phyloP scores from a whole-genome alignment of 1,139 yeast genomes.

The Kodamaea ohmeri region DNA sequence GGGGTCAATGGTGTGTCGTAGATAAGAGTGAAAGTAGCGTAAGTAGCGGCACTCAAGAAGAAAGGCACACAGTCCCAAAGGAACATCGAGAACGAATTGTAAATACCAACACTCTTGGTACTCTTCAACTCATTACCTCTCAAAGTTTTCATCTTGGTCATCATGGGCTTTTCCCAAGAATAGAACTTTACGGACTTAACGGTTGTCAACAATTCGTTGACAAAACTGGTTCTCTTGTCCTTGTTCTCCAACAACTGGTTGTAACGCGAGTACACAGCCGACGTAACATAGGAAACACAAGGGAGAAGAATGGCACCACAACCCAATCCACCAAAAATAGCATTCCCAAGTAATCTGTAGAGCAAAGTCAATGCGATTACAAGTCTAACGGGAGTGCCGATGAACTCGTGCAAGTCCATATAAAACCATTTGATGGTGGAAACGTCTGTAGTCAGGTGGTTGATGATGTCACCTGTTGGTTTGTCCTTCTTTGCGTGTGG shows the following conservation, averaged over 20 bases:
- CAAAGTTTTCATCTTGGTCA: constrained; percentile 19
- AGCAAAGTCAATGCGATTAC: constrained; percentile 21
- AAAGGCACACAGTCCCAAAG: constrained; percentile 27
- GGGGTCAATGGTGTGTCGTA: constrained; percentile 22
- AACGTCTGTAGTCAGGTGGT: constrained; percentile 27
- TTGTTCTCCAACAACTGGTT: constrained; percentile 22
- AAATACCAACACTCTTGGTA: constrained; percentile 19
- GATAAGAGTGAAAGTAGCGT: constrained; percentile 17
- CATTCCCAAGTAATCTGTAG: constrained; percentile 24
- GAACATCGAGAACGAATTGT: constrained; percentile 20
- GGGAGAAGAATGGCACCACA: constrained; percentile 25
- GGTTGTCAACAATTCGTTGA: constrained; percentile 27
- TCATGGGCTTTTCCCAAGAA: constrained; percentile 24
- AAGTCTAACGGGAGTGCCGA: constrained; percentile 23
- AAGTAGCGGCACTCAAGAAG: constrained; percentile 22
- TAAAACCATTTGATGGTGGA: constrained; percentile 19
- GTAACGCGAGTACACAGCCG: constrained; percentile 20
- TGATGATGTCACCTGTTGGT: constrained; percentile 30
- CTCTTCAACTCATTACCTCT: constrained; percentile 22
- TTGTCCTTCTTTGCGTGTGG: constrained; percentile 27
- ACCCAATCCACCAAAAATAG: constrained; percentile 26
- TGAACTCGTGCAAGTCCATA: constrained; percentile 19
- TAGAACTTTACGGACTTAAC: constrained; percentile 26
- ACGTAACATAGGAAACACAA: constrained; percentile 18
- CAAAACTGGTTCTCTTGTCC: constrained; percentile 27